Evolutionary conservation across 495 filamentous ascomycete genomes (phyloP), one percentile per base, ranked within the genome.

Genomic region (Daldinia childiae): DNA sequence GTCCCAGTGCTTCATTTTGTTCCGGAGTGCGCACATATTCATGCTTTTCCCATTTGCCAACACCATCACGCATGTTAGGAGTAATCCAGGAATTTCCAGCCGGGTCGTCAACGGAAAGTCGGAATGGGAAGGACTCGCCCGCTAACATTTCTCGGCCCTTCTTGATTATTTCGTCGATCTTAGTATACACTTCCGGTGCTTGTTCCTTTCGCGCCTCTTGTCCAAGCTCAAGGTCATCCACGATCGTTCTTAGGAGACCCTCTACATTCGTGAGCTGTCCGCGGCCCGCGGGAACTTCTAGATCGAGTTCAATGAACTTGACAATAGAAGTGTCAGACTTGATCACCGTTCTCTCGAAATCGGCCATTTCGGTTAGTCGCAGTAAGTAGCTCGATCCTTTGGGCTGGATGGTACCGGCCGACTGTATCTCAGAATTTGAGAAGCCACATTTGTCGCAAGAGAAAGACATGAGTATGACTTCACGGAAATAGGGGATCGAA

Each of bases 31-130:
- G 89, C 5, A 89, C 78, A 76, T 97, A 99, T 75, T 97, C 91
- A 43, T 83, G 85, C 71, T 92, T 90, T 27, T 83, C 84, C 87
- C 94, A 98, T 79, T 97, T 98, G 55, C 88, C 90, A 6, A 91
- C 88, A 60, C 82, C 79, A 73, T 95, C 92, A 43, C 86, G 81
- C 62, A 90, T 86, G 67, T 91, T 90, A 32, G 95, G 95, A 56
- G 97, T 93, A 73, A 99, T 96, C 87, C 92, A 98, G 3, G 93
- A 96, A 84, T 99, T 99, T n/a, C 95, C 95, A 4, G 94, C 92
- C 2, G 91, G 91, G 73, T 99, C 95, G 77, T 99, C 93, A 34
- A 97, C 78, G 11, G 86, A 88, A 34, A 98, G 80, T 6, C 90
- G 89, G 83, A 98, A 97, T n/a, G 96, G 95, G 75, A 95, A 94